A percentile compares a stretch with the other conserved stretches of the same genome.
Conservation (phyloP, 202 grass and related monocot species). For the Schoenoplectus tabernaemontani region DNA sequence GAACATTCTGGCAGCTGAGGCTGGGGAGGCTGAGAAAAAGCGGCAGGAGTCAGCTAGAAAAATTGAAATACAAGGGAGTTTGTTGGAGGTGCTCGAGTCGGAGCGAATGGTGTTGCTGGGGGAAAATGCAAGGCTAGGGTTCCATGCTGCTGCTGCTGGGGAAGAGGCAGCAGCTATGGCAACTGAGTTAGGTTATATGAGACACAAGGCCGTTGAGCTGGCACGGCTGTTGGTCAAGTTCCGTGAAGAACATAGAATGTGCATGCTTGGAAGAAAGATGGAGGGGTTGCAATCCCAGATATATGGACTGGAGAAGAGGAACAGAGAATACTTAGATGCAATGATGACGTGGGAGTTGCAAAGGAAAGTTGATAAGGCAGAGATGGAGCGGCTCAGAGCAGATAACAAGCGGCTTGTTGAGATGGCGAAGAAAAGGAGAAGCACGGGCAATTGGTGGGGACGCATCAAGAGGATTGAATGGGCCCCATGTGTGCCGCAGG, state of each 20-base stretch:
- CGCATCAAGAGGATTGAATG: conserved; percentile 43
- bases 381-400: conserved; percentile 49
- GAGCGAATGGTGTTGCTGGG: conserved; percentile 83
- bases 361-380: conserved; percentile 19
- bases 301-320: conserved; percentile 64
- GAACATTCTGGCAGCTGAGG: conserved; percentile 44
- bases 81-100: conserved; percentile 87
- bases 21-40: conserved; percentile 29
- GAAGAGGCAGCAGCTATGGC: conserved; percentile 43
- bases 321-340: conserved; percentile 60
- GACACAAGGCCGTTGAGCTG: conserved; percentile 67
- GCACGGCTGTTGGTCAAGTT: conserved; percentile 67
- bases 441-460: conserved; percentile 22
- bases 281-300: conserved; percentile 76
- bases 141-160: conserved; percentile 45
- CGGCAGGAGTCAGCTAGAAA: conserved; percentile 41
- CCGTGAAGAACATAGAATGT: conserved; percentile 69
- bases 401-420: conserved; percentile 52
- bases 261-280: conserved; percentile 60
- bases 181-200: conserved; percentile 58
- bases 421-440: background rate
- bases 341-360: conserved; percentile 57
- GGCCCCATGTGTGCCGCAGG: conserved; percentile 32
- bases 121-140: conserved; percentile 78
- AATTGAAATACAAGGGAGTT: conserved; percentile 83